Percentiles rank a stretch among this genome's conserved stretches.
Conservation (phyloP, 2,329 filamentous ascomycete genomes). For the Gremmenia infestans region DNA sequence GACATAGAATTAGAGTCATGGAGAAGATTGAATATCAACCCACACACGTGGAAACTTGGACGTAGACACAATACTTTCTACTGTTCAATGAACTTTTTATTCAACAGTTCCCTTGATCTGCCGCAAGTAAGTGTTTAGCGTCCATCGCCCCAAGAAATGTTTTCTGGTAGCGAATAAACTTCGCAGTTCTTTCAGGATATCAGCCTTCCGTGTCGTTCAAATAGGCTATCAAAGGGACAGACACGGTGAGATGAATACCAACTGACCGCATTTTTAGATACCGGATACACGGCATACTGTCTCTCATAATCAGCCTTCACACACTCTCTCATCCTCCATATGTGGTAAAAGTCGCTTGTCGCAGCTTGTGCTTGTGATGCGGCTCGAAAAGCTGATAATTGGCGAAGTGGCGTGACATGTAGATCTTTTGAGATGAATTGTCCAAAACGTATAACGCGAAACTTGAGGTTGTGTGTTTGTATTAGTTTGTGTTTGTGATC, state of each 20-base stretch:
- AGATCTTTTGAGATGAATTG: too few relatives aligned
- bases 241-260: conserved; percentile 19
- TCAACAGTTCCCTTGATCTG: conserved; percentile 3
- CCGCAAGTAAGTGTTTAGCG: conserved; percentile 11
- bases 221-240: background rate
- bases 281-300: conserved; percentile 7
- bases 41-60: conserved; percentile 13
- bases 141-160: conserved; percentile 34
- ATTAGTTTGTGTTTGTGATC: too few relatives aligned
- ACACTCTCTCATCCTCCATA: conserved; percentile 10
- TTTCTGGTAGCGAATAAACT: conserved; percentile 36
- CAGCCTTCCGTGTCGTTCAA: background rate
- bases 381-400: background rate
- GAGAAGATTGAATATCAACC: conserved; percentile 4
- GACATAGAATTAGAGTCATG: background rate
- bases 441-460: too few relatives aligned
- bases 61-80: conserved; percentile 4
- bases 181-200: conserved; percentile 34
- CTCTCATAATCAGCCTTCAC: conserved; percentile 2
- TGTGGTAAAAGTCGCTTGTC: conserved; percentile 6
- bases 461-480: too few relatives aligned
- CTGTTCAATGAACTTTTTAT: background rate
- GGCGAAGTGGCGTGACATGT: background rate
- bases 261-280: background rate
- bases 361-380: background rate